Evolutionary conservation across 148 eudicot species (phyloP).

Genomic region (Spergularia bocconei): DNA sequence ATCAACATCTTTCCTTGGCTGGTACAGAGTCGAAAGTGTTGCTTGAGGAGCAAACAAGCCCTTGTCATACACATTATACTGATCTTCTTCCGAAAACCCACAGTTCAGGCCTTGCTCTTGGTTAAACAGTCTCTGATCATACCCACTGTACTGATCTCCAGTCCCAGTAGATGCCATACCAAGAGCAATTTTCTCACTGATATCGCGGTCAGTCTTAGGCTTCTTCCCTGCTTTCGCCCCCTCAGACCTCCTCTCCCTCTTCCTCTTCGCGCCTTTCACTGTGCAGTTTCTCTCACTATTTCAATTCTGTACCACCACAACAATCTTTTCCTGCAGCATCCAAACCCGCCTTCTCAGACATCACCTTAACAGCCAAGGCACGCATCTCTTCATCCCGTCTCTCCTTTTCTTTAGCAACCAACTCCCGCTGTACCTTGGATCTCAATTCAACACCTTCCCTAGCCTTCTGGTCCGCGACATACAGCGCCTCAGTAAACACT

Average conservation of each 20-base stretch:
- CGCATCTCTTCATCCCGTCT: conserved; percentile 62
- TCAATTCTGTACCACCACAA: conserved; percentile 33
- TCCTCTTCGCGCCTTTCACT: conserved; percentile 61
- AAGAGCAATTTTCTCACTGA: conserved; percentile 82
- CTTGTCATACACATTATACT: conserved; percentile 73
- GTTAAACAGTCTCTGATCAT: conserved; percentile 78
- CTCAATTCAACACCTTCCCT: conserved; percentile 32
- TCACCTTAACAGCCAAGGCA: conserved; percentile 69
- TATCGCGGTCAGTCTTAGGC: conserved; percentile 76
- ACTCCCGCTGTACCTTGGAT: conserved; percentile 67
- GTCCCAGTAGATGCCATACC: conserved; percentile 66
- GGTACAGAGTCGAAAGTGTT: conserved; percentile 62
- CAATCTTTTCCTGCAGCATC: conserved; percentile 44
- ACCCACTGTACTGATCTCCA: conserved; percentile 61
- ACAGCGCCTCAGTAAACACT: conserved; percentile 73
- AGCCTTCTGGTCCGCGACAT: conserved; percentile 16
- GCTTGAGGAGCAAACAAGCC: conserved; percentile 72
- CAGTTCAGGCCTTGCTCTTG: conserved; percentile 88
- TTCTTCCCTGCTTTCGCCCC: conserved; percentile 84
- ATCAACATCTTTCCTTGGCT: conserved; percentile 69
- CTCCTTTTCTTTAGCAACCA: conserved; percentile 63
- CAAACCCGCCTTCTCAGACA: conserved; percentile 64
- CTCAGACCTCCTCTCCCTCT: conserved; percentile 59
- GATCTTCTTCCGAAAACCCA: conserved; percentile 70
- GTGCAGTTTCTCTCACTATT: conserved; percentile 14